Conservation (phyloP, 805 yeast species). For the Wickerhamiella cacticola region DNA sequence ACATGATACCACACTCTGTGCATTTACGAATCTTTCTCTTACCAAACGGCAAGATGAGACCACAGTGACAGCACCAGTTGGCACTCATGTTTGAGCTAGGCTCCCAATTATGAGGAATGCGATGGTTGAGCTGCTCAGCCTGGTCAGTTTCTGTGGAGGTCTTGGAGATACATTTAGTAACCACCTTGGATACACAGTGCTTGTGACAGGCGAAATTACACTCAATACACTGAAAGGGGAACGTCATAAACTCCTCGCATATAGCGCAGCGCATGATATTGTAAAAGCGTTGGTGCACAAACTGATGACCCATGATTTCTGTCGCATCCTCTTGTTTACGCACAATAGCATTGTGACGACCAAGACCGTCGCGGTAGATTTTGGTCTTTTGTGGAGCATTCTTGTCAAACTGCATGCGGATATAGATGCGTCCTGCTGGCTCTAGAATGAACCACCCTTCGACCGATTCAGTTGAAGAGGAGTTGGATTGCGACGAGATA, state of each 20-base stretch:
- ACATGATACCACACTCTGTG: slow-evolving; percentile 80
- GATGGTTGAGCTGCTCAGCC: slow-evolving; percentile 79
- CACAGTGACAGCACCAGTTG: slow-evolving; percentile 99
- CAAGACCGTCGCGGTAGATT: slow-evolving; percentile 35
- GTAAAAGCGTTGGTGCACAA: slow-evolving; percentile 79
- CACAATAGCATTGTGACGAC: slow-evolving; percentile 90
- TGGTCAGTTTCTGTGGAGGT: slow-evolving; percentile 44
- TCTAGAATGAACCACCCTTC: slow-evolving; percentile 85
- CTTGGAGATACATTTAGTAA: slow-evolving; percentile 61
- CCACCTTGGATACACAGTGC: slow-evolving; percentile 66
- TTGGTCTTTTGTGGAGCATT: slow-evolving; percentile 20
- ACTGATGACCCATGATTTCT: slow-evolving; percentile 95
- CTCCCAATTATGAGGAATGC: slow-evolving; percentile 93
- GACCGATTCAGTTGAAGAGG: slow-evolving; percentile 26
- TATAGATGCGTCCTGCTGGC: slow-evolving; percentile 82
- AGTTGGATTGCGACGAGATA: not conserved
- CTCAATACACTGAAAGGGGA: slow-evolving; percentile 72
- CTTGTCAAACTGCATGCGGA: slow-evolving; percentile 63
- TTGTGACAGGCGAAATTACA: slow-evolving; percentile 68
- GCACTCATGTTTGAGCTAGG: slow-evolving; percentile 89
- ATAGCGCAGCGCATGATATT: slow-evolving; percentile 95
- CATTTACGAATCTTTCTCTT: slow-evolving; percentile 86
- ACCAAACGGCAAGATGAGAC: slow-evolving; percentile 91
- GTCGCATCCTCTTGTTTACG: slow-evolving; percentile 73
- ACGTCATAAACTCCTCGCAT: slow-evolving; percentile 85